phyloP scores from a whole-genome alignment of 2,329 filamentous ascomycete genomes.

The Aotearoamyces nothofagi region DNA sequence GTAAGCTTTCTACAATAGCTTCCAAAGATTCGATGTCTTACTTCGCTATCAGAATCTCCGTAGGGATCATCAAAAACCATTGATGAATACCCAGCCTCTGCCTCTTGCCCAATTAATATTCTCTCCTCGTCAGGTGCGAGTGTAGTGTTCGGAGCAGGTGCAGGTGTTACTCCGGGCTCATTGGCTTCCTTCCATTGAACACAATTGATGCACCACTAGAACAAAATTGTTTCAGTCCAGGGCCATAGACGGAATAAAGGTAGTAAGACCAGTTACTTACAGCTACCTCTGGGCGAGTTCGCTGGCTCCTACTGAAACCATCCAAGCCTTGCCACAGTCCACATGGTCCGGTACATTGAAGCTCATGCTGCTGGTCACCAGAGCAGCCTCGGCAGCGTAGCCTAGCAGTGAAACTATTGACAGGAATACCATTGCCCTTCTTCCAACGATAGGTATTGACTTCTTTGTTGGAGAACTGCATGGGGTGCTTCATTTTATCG shows the following conservation, averaged over 20 bases:
- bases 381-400: slow-evolving; percentile 27
- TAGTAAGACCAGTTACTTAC: slow-evolving; percentile 10
- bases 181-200: slow-evolving; percentile 11
- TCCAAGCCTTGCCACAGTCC: slow-evolving; percentile 27
- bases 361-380: slow-evolving; percentile 25
- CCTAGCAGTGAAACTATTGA: slow-evolving; percentile 7
- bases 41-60: too few species aligned
- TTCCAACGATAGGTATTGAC: slow-evolving; percentile 16
- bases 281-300: slow-evolving; percentile 24
- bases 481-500: slow-evolving; percentile 21
- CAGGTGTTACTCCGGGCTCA: slow-evolving; percentile 7
- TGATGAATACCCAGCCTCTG: too few species aligned
- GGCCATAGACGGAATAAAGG: background rate
- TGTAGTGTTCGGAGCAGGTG: slow-evolving; percentile 9
- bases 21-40: too few species aligned
- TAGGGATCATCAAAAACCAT: too few species aligned
- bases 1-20: too few species aligned
- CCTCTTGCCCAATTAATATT: background rate
- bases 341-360: slow-evolving; percentile 30
- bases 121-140: slow-evolving; percentile 9
- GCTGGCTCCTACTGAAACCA: slow-evolving; percentile 32
- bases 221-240: background rate
- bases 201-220: slow-evolving; percentile 24
- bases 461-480: slow-evolving; percentile 30
- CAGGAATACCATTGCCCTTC: slow-evolving; percentile 7